Evolutionary conservation across 805 yeast species (phyloP).

Genomic region (Hanseniaspora meyeri): DNA sequence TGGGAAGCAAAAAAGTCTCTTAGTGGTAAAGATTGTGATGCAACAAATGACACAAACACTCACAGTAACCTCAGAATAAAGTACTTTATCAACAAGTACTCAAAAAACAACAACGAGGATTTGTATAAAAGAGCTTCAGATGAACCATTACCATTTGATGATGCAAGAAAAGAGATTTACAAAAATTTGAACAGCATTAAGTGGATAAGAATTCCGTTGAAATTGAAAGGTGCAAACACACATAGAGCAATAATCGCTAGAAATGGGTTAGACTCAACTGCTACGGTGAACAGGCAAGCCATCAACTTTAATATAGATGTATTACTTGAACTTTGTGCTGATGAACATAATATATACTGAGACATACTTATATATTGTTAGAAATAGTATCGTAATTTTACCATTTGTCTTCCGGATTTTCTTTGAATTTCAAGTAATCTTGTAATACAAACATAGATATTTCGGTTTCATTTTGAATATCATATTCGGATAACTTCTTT

Average conservation of each 20-base stretch:
- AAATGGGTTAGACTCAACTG: conserved; percentile 37
- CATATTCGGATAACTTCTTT: conserved; percentile 40
- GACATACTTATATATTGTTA: too few species aligned
- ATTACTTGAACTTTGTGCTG: not conserved
- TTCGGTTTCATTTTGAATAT: conserved; percentile 80
- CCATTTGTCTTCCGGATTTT: conserved; percentile 89
- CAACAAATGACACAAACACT: conserved; percentile 6
- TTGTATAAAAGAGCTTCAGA: conserved; percentile 17
- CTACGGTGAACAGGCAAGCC: not conserved
- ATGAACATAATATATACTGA: not conserved
- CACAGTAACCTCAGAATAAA: conserved; percentile 17
- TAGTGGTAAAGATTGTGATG: conserved; percentile 13
- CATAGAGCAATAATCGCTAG: conserved; percentile 83
- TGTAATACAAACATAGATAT: conserved; percentile 62
- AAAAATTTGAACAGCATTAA: conserved; percentile 46
- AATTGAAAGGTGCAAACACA: conserved; percentile 60
- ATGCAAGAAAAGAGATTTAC: conserved; percentile 33
- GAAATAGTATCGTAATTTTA: conserved; percentile 21
- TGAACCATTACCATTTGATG: conserved; percentile 27
- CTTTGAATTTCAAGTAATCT: conserved; percentile 56
- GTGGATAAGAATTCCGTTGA: conserved; percentile 71
- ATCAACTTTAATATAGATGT: conserved; percentile 4
- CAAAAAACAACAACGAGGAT: conserved; percentile 15
- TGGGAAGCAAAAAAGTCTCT: conserved; percentile 15
- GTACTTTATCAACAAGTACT: conserved; percentile 22